Percentiles rank a stretch among this genome's conserved stretches.
phyloP scores from a whole-genome alignment of 2,329 filamentous ascomycete species.

The Cercospora nicotianae region DNA sequence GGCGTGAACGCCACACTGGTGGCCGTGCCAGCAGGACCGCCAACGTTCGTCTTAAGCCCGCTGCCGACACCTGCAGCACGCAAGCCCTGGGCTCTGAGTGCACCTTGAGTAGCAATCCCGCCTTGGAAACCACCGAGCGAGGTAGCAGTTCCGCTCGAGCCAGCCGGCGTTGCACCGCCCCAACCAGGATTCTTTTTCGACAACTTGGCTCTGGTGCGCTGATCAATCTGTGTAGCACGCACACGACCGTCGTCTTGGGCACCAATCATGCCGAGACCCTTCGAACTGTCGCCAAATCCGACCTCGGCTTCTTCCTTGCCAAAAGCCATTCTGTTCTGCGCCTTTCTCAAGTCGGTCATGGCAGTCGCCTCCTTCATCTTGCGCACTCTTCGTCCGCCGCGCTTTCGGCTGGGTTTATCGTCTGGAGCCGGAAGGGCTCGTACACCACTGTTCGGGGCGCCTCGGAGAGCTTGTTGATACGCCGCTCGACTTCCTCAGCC shows the following conservation, averaged over 20 bases:
- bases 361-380: slow-evolving; percentile 96
- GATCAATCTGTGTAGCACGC: slow-evolving; percentile 83
- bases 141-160: slow-evolving; percentile 70
- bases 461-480: slow-evolving; percentile 89
- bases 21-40: slow-evolving; percentile 54
- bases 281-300: slow-evolving; percentile 84
- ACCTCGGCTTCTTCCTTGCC: slow-evolving; percentile 94
- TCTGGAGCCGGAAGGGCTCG: slow-evolving; percentile 88
- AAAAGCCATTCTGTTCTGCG: slow-evolving; percentile 93
- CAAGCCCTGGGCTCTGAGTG: slow-evolving; percentile 77
- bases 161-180: slow-evolving; percentile 64
- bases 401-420: slow-evolving; percentile 90
- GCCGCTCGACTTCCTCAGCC: slow-evolving; percentile 76
- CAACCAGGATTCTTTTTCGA: slow-evolving; percentile 95
- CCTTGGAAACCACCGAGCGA: slow-evolving; percentile 75
- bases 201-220: slow-evolving; percentile 87
- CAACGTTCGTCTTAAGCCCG: slow-evolving; percentile 34
- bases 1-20: slow-evolving; percentile 91
- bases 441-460: slow-evolving; percentile 85
- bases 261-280: slow-evolving; percentile 93
- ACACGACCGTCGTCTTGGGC: slow-evolving; percentile 85
- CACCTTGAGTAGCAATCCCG: slow-evolving; percentile 59
- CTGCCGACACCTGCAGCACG: slow-evolving; percentile 76
- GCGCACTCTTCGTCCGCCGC: slow-evolving; percentile 82
- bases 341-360: slow-evolving; percentile 94